Base-by-base conservation (phyloP, 1,284 basidiomycete genomes). In the Takashimella tepidaria region DNA sequence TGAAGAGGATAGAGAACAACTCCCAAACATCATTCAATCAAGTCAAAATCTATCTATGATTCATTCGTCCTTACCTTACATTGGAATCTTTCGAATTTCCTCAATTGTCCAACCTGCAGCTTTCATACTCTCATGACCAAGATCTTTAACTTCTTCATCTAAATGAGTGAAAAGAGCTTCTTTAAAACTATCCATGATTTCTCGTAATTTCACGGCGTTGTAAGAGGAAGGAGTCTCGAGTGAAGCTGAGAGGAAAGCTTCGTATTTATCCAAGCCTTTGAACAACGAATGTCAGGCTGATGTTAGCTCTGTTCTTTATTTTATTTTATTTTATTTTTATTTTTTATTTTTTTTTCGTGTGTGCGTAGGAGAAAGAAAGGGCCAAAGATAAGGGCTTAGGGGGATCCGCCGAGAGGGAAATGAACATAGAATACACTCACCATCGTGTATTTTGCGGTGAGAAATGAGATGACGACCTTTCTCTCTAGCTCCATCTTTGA, bases 371-470 rank as follows among this genome's bases (percentile, higher is more conserved):
- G n/a, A n/a, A n/a, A n/a, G n/a, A n/a, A n/a, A n/a, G n/a, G n/a
- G n/a, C n/a, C n/a, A n/a, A n/a, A n/a, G n/a, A n/a, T n/a, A n/a
- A n/a, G n/a, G n/a, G n/a, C n/a, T n/a, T n/a, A n/a, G n/a, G n/a
- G n/a, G n/a, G n/a, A n/a, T n/a, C n/a, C n/a, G n/a, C n/a, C n/a
- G n/a, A n/a, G n/a, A n/a, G n/a, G n/a, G n/a, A n/a, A n/a, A n/a
- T n/a, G n/a, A n/a, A n/a, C n/a, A n/a, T n/a, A n/a, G n/a, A n/a
- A n/a, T n/a, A 20, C 13, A 59, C 70, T 50, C 56, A 83, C 83
- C 85, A 46, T 83, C 78, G 63, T 87, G 84, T 20, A 88, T 88
- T n/a, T 67, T 78, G 54, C 80, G 79, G 64, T 88, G 86, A 4
- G 81, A 82, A 54, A 80, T 77, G 13, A 84, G 66, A 65, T 87